Evolutionary conservation across 1,139 yeast genomes (phyloP).

Genomic region (Scheffersomyces lignicola): DNA sequence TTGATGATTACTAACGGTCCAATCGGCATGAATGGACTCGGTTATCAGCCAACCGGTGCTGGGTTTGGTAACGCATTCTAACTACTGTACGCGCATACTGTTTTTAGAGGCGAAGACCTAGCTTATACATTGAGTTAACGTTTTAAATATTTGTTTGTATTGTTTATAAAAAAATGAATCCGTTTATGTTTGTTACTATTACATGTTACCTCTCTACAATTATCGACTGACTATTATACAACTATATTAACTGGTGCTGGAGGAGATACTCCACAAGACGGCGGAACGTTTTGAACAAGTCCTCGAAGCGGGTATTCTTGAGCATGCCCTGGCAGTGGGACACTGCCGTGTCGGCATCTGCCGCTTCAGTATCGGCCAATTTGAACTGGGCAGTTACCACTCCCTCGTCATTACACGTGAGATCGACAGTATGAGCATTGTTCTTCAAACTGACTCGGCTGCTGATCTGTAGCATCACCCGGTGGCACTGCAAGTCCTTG

Average conservation of each 20-base stretch:
- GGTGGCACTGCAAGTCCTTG: conserved; percentile 27
- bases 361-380: conserved; percentile 8
- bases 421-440: conserved; percentile 15
- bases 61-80: conserved; percentile 56
- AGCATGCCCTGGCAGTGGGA: conserved; percentile 17
- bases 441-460: conserved; percentile 3
- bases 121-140: too few species aligned
- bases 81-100: conserved; percentile 4
- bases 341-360: conserved; percentile 7
- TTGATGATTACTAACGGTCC: conserved; percentile 69
- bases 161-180: conserved; percentile 4
- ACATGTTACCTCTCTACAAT: conserved; percentile 2
- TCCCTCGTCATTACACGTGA: conserved; percentile 18
- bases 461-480: conserved; percentile 15
- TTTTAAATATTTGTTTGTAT: not conserved
- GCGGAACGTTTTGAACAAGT: conserved; percentile 19
- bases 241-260: conserved; percentile 11
- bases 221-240: not conserved
- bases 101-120: not conserved
- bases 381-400: conserved; percentile 14
- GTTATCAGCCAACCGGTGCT: conserved; percentile 58
- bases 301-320: conserved; percentile 16
- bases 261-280: conserved; percentile 14
- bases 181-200: conserved; percentile 6
- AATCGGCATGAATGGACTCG: conserved; percentile 38